phyloP scores from a whole-genome alignment of 2,329 filamentous ascomycete species.

The Cladosporium austrohemisphaericum region DNA sequence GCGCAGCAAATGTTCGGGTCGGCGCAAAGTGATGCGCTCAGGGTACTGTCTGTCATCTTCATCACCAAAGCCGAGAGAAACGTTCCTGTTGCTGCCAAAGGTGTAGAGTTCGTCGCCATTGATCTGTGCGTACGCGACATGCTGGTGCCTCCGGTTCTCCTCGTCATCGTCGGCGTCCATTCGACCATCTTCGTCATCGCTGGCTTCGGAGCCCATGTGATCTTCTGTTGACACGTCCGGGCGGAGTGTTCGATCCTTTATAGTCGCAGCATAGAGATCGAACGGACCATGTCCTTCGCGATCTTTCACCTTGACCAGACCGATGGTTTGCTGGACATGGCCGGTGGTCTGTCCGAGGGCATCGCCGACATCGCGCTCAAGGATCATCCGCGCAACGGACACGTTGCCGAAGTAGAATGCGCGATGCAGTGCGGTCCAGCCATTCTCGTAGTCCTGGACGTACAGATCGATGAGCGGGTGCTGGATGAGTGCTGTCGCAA shows the following conservation, averaged over 20 bases:
- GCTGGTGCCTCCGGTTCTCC: conserved; percentile 11
- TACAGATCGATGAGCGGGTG: conserved; percentile 83
- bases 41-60: conserved; percentile 92
- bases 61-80: conserved; percentile 90
- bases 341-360: conserved; percentile 59
- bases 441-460: conserved; percentile 81
- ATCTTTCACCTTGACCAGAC: conserved; percentile 91
- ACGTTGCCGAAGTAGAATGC: conserved; percentile 88
- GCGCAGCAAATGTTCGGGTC: conserved; percentile 72
- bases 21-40: conserved; percentile 71
- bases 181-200: conserved; percentile 43
- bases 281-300: conserved; percentile 92
- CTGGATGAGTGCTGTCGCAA: conserved; percentile 74
- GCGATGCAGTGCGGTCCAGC: conserved; percentile 92
- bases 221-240: conserved; percentile 36
- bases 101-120: conserved; percentile 82
- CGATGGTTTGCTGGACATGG: conserved; percentile 60
- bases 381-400: conserved; percentile 74
- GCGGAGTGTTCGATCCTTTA: conserved; percentile 67
- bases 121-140: conserved; percentile 35
- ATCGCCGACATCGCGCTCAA: conserved; percentile 72
- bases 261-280: conserved; percentile 85
- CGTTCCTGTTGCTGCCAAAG: conserved; percentile 94
- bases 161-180: conserved; percentile 53
- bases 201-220: conserved; percentile 33